Conservation (phyloP, 257 asterid genomes). For the Haberlea rhodopensis region DNA sequence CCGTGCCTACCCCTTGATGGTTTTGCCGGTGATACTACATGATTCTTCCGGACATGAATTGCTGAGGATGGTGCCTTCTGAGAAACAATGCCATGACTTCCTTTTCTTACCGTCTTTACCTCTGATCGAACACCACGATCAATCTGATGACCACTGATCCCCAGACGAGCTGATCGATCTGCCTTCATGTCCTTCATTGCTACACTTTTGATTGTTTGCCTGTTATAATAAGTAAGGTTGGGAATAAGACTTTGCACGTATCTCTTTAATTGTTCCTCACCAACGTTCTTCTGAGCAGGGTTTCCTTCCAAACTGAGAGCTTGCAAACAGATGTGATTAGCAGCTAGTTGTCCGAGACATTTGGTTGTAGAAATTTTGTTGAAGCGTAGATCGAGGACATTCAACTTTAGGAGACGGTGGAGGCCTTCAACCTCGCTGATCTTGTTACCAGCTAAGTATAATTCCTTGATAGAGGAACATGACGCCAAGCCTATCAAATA, state of each 20-base stretch:
- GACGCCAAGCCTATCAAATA: conserved; percentile 71
- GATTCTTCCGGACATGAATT: conserved; percentile 62
- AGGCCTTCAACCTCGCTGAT: conserved; percentile 98
- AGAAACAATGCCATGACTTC: conserved; percentile 41
- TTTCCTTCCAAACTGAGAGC: conserved; percentile 92
- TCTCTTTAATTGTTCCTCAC: conserved; percentile 82
- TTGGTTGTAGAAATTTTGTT: conserved; percentile 91
- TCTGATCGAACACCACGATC: conserved; percentile 57
- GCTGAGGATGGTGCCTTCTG: conserved; percentile 55
- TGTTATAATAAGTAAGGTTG: conserved; percentile 64
- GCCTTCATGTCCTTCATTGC: conserved; percentile 54
- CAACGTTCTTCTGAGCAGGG: conserved; percentile 93
- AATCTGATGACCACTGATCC: conserved; percentile 49
- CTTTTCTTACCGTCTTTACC: conserved; percentile 50
- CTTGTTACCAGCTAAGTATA: conserved; percentile 93
- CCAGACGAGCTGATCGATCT: conserved; percentile 64
- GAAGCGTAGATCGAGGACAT: conserved; percentile 80
- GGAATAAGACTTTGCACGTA: conserved; percentile 82
- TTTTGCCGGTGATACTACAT: conserved; percentile 44
- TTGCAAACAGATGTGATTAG: conserved; percentile 81
- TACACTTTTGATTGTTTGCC: conserved; percentile 69
- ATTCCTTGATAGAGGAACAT: conserved; percentile 85
- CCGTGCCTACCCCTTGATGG: conserved; percentile 46
- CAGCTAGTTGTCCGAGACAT: conserved; percentile 95
- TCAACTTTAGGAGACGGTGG: conserved; percentile 87